Conservation (phyloP, 2,329 filamentous ascomycete genomes). For the Aspergillus neotritici region DNA sequence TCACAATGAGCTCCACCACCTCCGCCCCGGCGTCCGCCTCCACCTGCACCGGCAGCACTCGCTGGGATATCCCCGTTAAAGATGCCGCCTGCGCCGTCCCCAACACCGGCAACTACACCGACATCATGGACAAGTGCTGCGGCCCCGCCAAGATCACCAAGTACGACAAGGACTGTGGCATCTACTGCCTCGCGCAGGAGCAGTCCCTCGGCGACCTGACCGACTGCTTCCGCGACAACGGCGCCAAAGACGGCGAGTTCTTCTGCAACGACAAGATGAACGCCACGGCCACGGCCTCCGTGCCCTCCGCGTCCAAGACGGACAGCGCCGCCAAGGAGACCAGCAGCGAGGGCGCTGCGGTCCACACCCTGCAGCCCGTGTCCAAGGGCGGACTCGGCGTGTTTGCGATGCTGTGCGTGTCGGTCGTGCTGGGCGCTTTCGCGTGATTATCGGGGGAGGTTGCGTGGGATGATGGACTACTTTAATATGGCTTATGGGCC, state of each 20-base stretch:
- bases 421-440: slow-evolving; percentile 23
- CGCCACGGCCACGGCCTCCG: slow-evolving; percentile 25
- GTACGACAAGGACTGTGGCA: slow-evolving; percentile 46
- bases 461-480: too few relatives aligned
- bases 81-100: slow-evolving; percentile 45
- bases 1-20: slow-evolving; percentile 20
- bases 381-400: slow-evolving; percentile 28
- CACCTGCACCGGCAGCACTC: slow-evolving; percentile 19
- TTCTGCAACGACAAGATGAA: slow-evolving; percentile 42
- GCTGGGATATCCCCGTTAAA: slow-evolving; percentile 42
- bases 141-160: slow-evolving; percentile 38
- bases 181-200: slow-evolving; percentile 47
- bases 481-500: too few relatives aligned
- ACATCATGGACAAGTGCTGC: slow-evolving; percentile 45
- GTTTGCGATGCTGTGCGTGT: slow-evolving; percentile 28
- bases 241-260: slow-evolving; percentile 34
- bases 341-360: slow-evolving; percentile 12
- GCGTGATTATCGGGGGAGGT: slow-evolving; percentile 1
- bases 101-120: slow-evolving; percentile 37
- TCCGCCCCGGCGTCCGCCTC: slow-evolving; percentile 14
- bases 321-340: slow-evolving; percentile 8
- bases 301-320: slow-evolving; percentile 7
- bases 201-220: slow-evolving; percentile 34
- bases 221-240: slow-evolving; percentile 38
- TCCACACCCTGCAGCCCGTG: slow-evolving; percentile 15